These are phyloP conservation scores for Nidula microcarpa DNA, from an alignment of 768 basidiomycete species.

Conservation along the genomic window DNA sequence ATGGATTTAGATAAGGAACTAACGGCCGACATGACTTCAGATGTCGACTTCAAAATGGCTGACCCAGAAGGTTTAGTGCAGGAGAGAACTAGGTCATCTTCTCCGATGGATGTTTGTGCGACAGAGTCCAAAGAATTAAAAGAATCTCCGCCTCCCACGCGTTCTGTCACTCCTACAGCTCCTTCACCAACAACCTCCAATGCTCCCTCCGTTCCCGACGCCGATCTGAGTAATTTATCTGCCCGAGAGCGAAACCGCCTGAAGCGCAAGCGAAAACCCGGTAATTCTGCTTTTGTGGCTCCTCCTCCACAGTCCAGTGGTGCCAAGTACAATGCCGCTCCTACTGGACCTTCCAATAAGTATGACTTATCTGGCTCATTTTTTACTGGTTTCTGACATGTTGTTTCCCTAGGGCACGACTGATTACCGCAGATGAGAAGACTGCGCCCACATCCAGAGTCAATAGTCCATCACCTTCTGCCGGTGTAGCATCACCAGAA, in stretches of 20 bases:
- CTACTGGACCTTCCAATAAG: conserved; percentile 61
- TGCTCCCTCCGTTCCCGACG: conserved; percentile 33
- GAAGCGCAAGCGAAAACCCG: conserved; percentile 91
- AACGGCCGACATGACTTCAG: conserved; percentile 51
- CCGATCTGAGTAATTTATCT: conserved; percentile 61
- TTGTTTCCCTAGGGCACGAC: conserved; percentile 54
- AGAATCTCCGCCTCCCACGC: conserved; percentile 37
- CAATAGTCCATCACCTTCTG: conserved; percentile 50
- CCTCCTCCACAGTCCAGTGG: conserved; percentile 59
- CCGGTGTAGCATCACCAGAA: conserved; percentile 41
- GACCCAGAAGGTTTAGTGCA: conserved; percentile 30
- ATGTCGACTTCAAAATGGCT: conserved; percentile 40
- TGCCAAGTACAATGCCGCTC: conserved; percentile 58
- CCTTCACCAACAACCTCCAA: conserved; percentile 51
- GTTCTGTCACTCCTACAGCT: conserved; percentile 43
- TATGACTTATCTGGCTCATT: conserved; percentile 17
- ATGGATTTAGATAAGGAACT: conserved; percentile 87
- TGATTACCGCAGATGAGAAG: conserved; percentile 65
- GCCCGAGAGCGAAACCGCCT: conserved; percentile 91
- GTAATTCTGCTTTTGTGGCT: conserved; percentile 78
- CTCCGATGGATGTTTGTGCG: conserved; percentile 44
- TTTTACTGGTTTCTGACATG: conserved; percentile 1
- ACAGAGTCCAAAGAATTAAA: conserved; percentile 27
- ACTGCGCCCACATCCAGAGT: conserved; percentile 47
- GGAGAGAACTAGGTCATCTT: conserved; percentile 17